Evolutionary conservation across 2,329 filamentous ascomycete genomes (phyloP), one percentile per base, ranked within the genome.

Genomic region (Penicillium hesseltinei): DNA sequence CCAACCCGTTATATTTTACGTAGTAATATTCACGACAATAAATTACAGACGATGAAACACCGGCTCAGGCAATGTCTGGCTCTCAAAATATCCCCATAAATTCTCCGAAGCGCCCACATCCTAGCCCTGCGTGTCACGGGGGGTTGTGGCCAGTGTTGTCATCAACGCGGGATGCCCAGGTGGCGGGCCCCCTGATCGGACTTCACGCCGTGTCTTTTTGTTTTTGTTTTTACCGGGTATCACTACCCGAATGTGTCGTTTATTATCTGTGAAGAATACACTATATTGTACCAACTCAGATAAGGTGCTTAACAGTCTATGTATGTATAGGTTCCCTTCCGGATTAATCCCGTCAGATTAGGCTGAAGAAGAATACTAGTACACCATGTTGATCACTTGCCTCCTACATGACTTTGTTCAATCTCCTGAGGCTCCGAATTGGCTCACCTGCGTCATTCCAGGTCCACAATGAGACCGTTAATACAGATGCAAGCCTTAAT

Each of bases 111-210:
- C 39, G 48, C 31, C 40, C 48, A 36, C 38, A 38, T 21, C 36
- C 31, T 51, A 44, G 39, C 23, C n/a, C 33, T 50, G 44, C 29
- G 45, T 60, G 47, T 35, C 47, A 50, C 36, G 33, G 52, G 52
- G 42, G 57, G 27, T 33, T 7, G 43, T 65, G 62, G 59, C 47
- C 56, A 38, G 54, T 63, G 60, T 60, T 63, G 58, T 59, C 59
- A 63, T 65, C 56, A 59, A 62, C 47, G 53, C 56, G 56, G 46
- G 52, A 58, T 52, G n/a, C n/a, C n/a, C n/a, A n/a, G n/a, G n/a
- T n/a, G 31, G 54, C 54, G 59, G 62, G 53, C 52, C 11, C 31
- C 46, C 31, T 40, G 54, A 56, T 62, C 62, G 60, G 63, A 59
- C 54, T 60, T 60, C 23, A 38, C n/a, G 50, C 62, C 62, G 54